Evolutionary conservation across 2,329 filamentous ascomycete genomes (phyloP).

Genomic region (Verticillium tricorpus): DNA sequence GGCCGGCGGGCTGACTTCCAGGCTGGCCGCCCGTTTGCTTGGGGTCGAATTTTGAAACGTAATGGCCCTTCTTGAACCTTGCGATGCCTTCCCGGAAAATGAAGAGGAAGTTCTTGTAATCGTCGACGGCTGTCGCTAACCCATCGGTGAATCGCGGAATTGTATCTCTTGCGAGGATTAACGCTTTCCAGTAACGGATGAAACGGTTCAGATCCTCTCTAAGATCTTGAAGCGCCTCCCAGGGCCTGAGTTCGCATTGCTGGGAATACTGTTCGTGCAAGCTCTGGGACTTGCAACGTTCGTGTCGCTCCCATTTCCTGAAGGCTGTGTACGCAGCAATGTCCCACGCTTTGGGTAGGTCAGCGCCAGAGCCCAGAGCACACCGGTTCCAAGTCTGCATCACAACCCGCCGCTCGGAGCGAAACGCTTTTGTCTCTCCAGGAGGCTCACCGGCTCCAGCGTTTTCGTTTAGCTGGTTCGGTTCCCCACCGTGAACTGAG

Average conservation of each 20-base stretch:
- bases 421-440: not conserved
- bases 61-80: not conserved
- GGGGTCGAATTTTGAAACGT: not conserved
- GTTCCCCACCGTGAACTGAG: not conserved
- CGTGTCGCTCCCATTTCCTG: conserved; percentile 1
- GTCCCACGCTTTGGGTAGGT: conserved; percentile 2
- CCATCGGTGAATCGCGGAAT: conserved; percentile 1
- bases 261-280: not conserved
- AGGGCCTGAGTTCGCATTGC: conserved; percentile 9
- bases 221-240: conserved; percentile 7
- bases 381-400: conserved; percentile 4
- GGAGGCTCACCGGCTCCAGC: not conserved
- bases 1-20: not conserved
- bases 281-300: not conserved
- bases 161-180: not conserved
- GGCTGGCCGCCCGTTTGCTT: not conserved
- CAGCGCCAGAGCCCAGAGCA: not conserved
- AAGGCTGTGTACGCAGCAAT: conserved; percentile 8
- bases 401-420: not conserved
- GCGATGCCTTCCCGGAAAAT: not conserved
- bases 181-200: conserved; percentile 10
- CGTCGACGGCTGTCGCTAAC: not conserved
- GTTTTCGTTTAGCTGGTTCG: not conserved
- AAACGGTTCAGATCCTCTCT: conserved; percentile 4
- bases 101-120: conserved; percentile 10